A percentile compares a stretch with the other conserved stretches of the same genome.
Evolutionary conservation across 2,329 filamentous ascomycete species (phyloP).

Genomic region (Xylariaceae sp.): DNA sequence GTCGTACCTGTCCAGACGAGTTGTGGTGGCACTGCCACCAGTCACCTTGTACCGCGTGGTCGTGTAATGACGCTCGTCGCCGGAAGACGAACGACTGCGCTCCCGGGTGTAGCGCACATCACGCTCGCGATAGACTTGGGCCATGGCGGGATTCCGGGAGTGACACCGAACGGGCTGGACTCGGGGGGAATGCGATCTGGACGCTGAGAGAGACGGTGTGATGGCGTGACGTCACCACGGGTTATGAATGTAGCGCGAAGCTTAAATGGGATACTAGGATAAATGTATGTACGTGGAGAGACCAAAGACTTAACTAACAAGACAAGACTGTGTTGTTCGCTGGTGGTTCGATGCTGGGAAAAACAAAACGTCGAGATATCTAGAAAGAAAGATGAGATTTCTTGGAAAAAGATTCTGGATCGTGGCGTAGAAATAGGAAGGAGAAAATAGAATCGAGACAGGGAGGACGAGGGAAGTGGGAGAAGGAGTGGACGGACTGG

Average conservation of each 20-base stretch:
- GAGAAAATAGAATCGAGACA: neutral
- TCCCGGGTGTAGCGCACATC: slow-evolving; percentile 31
- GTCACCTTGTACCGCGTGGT: slow-evolving; percentile 32
- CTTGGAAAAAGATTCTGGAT: neutral
- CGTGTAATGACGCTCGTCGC: slow-evolving; percentile 29
- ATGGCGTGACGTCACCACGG: slow-evolving; percentile 18
- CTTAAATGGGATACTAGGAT: neutral
- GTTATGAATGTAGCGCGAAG: neutral
- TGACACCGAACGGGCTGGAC: neutral
- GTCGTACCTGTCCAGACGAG: slow-evolving; percentile 26
- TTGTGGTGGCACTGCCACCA: slow-evolving; percentile 21
- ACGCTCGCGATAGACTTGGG: slow-evolving; percentile 30
- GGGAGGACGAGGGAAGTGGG: slow-evolving; percentile 2
- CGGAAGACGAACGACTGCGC: slow-evolving; percentile 26
- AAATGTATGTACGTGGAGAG: neutral
- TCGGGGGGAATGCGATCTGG: neutral
- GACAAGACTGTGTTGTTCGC: neutral
- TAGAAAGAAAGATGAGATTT: neutral
- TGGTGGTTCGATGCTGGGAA: neutral
- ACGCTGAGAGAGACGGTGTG: slow-evolving; percentile 6
- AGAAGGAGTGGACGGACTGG: neutral
- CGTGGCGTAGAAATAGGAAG: slow-evolving; percentile 3
- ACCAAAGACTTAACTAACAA: neutral
- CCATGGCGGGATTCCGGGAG: slow-evolving; percentile 14
- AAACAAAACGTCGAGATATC: neutral